Conservation (phyloP, 495 filamentous ascomycete genomes). For the Aspergillus ellipticus region DNA sequence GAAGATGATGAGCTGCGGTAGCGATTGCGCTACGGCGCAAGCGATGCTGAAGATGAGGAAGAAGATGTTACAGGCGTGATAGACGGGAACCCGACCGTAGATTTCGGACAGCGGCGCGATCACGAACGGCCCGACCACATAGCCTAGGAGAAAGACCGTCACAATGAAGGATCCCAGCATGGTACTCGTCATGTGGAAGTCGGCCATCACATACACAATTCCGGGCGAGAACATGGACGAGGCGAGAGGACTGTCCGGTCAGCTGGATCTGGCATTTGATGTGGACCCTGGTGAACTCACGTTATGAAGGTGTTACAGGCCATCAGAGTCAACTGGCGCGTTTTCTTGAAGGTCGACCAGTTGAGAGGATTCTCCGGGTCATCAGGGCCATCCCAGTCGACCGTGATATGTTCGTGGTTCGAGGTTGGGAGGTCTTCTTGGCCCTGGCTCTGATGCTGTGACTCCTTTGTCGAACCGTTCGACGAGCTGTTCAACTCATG, state of each 20-base stretch:
- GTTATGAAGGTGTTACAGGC: neutral
- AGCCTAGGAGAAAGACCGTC: neutral
- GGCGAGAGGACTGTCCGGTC: neutral
- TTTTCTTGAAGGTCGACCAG: neutral
- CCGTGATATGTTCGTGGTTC: neutral
- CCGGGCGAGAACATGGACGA: neutral
- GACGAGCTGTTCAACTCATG: neutral
- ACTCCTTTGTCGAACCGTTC: neutral
- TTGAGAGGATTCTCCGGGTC: neutral
- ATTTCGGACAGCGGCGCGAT: neutral
- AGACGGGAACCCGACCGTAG: neutral
- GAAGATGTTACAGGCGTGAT: neutral
- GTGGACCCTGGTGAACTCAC: neutral
- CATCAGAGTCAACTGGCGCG: neutral
- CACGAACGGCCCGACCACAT: neutral
- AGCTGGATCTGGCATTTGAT: neutral
- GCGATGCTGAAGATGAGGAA: conserved; percentile 1
- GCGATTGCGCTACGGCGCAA: neutral
- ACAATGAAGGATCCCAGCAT: neutral
- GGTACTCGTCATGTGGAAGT: conserved; percentile 1
- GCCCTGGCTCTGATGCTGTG: no score
- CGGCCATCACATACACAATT: neutral
- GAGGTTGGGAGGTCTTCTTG: neutral
- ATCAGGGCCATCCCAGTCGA: neutral
- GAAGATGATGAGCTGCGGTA: neutral